Base-by-base conservation (phyloP, 257 asterid genomes). In the Capsicum chinense region DNA sequence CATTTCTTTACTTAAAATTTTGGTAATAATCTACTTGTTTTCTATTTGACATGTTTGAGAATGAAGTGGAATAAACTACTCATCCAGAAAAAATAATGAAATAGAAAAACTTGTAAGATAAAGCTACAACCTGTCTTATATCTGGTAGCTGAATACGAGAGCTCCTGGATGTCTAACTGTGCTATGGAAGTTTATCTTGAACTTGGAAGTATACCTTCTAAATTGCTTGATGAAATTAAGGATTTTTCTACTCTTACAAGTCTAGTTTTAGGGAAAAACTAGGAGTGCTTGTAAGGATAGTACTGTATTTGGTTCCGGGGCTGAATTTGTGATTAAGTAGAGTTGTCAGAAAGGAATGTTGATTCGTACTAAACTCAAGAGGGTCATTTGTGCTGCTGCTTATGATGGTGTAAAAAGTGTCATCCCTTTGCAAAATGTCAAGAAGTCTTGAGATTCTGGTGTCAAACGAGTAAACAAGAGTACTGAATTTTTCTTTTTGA, bases 181-280 rank as follows among this genome's bases (percentile, higher is more conserved):
- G 71, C 71, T 64, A 64, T 5, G 44, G 71, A 64, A 26, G 74
- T 67, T 26, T 67, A 67, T 67, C 16, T 67, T 67, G 21, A 67
- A 14, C 48, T 42, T 67, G 19, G 50, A 67, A 67, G 74, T 67
- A 35, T 66, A 14, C 74, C 50, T 67, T 67, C 74, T 67, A 35
- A 67, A 33, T 66, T 68, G 37, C 52, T 70, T 70, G 79, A 70
- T 70, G 79, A 56, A 44, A 44, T 47, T 44, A 44, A 44, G 58
- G 79, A 71, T 44, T 17, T 71, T 71, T 44, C 10, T 16, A 44
- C 57, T 12, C 79, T 26, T 44, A 44, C 79, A 71, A 71, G 56
- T 71, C 35, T 5, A 71, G 57, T 44, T 71, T 13, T n/a, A 71
- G 9, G 58, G 79, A 44, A 71, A 69, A n/a, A n/a, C 11, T 17